Evolutionary conservation across 1,284 basidiomycete species (phyloP).

Genomic region (Gomphus bonarii): DNA sequence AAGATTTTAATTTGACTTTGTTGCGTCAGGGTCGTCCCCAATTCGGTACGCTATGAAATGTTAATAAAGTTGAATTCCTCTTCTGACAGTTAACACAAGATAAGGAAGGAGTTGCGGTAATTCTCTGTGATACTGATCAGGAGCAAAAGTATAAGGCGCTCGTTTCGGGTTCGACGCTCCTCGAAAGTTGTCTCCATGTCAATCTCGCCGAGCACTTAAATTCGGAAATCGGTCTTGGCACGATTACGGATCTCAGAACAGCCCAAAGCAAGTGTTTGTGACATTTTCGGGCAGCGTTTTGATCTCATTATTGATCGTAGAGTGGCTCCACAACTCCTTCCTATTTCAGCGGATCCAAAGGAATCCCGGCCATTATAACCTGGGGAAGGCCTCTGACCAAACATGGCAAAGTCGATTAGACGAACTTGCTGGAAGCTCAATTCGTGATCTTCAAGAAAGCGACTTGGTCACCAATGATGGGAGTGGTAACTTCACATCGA

Average conservation of each 20-base stretch:
- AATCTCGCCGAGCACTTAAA: slow-evolving; percentile 87
- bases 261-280: slow-evolving; percentile 35
- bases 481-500: slow-evolving; percentile 36
- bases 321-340: slow-evolving; percentile 77
- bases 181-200: slow-evolving; percentile 79
- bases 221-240: slow-evolving; percentile 81
- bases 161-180: slow-evolving; percentile 53
- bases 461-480: slow-evolving; percentile 34
- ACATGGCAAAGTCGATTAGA: slow-evolving; percentile 64
- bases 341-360: slow-evolving; percentile 74
- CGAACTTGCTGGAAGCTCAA: slow-evolving; percentile 57
- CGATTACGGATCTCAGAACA: slow-evolving; percentile 54
- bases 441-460: slow-evolving; percentile 45
- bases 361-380: slow-evolving; percentile 70
- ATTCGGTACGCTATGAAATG: slow-evolving; percentile 46
- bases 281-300: not conserved
- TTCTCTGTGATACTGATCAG: slow-evolving; percentile 68
- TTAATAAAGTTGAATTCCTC: slow-evolving; percentile 7
- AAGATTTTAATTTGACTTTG: not conserved
- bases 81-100: slow-evolving; percentile 31
- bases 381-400: slow-evolving; percentile 45
- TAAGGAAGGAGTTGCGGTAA: slow-evolving; percentile 67
- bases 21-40: slow-evolving; percentile 75
- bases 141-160: slow-evolving; percentile 63
- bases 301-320: slow-evolving; percentile 11